Conservation (phyloP, 2,329 filamentous ascomycete species). For the Tolypocladium inflatum region DNA sequence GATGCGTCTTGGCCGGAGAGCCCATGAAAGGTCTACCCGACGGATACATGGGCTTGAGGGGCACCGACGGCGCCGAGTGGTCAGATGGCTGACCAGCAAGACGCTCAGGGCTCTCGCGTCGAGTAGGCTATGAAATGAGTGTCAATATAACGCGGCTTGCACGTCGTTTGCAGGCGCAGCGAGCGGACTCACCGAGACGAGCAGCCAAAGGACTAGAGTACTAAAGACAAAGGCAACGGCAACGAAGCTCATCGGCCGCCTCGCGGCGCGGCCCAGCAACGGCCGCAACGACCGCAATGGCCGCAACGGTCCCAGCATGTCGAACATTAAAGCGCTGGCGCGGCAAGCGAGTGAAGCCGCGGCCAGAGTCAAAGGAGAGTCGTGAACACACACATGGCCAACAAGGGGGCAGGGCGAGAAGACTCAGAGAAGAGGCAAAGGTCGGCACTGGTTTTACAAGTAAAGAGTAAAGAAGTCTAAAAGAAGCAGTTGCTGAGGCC, state of each 20-base stretch:
- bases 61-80: not conserved
- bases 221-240: slow-evolving; percentile 4
- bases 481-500: not conserved
- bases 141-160: not conserved
- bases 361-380: not conserved
- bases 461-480: not conserved
- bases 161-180: not conserved
- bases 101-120: not conserved
- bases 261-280: not conserved
- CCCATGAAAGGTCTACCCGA: not conserved
- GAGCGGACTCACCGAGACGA: slow-evolving; percentile 4
- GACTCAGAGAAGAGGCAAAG: not conserved
- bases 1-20: not conserved
- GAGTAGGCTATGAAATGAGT: not conserved
- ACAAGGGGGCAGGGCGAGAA: not conserved
- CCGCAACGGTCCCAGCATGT: not conserved
- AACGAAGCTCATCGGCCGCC: slow-evolving; percentile 1
- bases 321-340: not conserved
- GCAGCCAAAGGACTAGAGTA: slow-evolving; percentile 3
- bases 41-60: not conserved
- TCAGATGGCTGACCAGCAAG: not conserved
- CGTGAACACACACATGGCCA: not conserved
- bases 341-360: not conserved
- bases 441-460: not conserved
- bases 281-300: not conserved